Conservation (phyloP, 805 yeast species). For the Danielia oregonensis region DNA sequence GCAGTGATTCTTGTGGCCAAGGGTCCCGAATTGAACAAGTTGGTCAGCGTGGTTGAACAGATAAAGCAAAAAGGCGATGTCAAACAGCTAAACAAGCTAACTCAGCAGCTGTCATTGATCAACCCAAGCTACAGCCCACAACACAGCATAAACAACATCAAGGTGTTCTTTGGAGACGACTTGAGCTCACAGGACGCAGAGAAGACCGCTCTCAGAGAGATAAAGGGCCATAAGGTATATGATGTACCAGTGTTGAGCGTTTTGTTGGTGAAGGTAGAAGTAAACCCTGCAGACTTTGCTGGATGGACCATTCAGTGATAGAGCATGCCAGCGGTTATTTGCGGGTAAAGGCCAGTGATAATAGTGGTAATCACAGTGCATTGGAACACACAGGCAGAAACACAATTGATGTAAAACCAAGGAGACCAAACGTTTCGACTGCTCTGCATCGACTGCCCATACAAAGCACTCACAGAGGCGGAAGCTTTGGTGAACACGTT, state of each 20-base stretch:
- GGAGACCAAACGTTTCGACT: no score
- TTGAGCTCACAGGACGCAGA: constrained; percentile 2
- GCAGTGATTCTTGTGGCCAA: constrained; percentile 17
- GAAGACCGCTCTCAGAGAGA: constrained; percentile 6
- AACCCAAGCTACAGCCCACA: constrained; percentile 14
- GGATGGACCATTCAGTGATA: background rate
- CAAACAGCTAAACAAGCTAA: constrained; percentile 16
- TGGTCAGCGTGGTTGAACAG: constrained; percentile 19
- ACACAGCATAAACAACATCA: constrained; percentile 10
- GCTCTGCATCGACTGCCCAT: no score
- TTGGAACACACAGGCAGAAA: no score
- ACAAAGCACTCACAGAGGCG: no score
- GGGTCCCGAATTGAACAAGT: constrained; percentile 16
- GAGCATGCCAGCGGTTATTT: no score
- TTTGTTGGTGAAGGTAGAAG: constrained; percentile 7
- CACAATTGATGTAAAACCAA: no score
- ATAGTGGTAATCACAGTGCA: no score
- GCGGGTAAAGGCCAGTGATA: no score
- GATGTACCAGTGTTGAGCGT: constrained; percentile 18
- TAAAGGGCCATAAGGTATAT: constrained; percentile 21
- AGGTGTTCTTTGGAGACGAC: constrained; percentile 11
- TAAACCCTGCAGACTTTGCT: background rate
- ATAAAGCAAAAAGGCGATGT: constrained; percentile 15
- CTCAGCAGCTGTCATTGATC: constrained; percentile 13
- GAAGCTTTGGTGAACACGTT: no score